Evolutionary conservation across 2,329 filamentous ascomycete genomes (phyloP).

Genomic region (Hysterium pulicare): DNA sequence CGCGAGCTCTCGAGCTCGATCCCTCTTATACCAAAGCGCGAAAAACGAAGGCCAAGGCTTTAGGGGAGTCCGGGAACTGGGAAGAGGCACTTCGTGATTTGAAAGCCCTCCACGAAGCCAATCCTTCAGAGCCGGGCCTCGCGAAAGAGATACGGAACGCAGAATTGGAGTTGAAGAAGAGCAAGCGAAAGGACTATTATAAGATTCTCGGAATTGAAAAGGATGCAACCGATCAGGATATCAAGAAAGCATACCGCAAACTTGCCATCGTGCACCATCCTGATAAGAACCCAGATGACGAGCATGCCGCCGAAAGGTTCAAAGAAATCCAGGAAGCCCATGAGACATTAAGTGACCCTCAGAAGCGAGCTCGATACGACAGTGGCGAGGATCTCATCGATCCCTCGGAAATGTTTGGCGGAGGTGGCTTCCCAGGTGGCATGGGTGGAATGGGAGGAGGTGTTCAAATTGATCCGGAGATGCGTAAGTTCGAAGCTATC

Average conservation of each 20-base stretch:
- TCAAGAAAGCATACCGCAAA: constrained; percentile 97
- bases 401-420: constrained; percentile 78
- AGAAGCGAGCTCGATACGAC: constrained; percentile 88
- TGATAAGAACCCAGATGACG: constrained; percentile 92
- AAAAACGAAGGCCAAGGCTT: constrained; percentile 88
- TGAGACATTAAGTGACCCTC: constrained; percentile 88
- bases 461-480: constrained; percentile 36
- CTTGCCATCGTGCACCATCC: constrained; percentile 92
- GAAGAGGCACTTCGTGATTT: constrained; percentile 86
- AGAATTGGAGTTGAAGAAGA: constrained; percentile 96
- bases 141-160: constrained; percentile 82
- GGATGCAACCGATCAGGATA: constrained; percentile 75
- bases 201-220: constrained; percentile 91
- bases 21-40: constrained; percentile 83
- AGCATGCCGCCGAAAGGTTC: constrained; percentile 82
- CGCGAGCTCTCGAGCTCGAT: constrained; percentile 77
- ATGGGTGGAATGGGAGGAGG: constrained; percentile 55
- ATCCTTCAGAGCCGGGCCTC: constrained; percentile 77
- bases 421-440: constrained; percentile 32
- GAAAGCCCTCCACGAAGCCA: constrained; percentile 79
- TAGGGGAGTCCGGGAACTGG: constrained; percentile 84
- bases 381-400: constrained; percentile 89
- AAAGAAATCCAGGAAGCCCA: constrained; percentile 98
- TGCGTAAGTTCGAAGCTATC: constrained; percentile 24
- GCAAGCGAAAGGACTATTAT: constrained; percentile 96